phyloP scores from a whole-genome alignment of 2,329 filamentous ascomycete species.

The Colletotrichum sp. region DNA sequence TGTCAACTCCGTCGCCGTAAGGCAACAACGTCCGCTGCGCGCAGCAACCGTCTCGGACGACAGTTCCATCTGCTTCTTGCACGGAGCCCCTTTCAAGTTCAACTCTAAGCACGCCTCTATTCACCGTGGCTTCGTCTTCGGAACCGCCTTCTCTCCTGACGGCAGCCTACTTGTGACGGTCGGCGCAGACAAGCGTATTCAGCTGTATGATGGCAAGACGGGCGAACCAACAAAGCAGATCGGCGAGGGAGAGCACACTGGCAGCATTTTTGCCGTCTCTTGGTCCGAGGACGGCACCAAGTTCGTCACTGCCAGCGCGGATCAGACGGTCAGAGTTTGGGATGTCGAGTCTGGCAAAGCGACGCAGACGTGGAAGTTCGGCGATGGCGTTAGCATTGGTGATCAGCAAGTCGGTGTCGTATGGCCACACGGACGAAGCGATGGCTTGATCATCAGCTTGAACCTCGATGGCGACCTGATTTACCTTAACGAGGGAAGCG shows the following conservation, averaged over 20 bases:
- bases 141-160: conserved; percentile 88
- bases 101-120: conserved; percentile 78
- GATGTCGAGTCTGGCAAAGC: conserved; percentile 81
- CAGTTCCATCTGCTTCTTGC: conserved; percentile 86
- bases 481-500: conserved; percentile 78
- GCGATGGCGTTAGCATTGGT: conserved; percentile 71
- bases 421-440: conserved; percentile 81
- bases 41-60: conserved; percentile 94
- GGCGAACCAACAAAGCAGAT: conserved; percentile 82
- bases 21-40: conserved; percentile 86
- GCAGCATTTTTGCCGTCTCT: conserved; percentile 89
- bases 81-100: conserved; percentile 96
- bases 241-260: conserved; percentile 84
- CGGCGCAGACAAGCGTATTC: conserved; percentile 90
- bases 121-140: conserved; percentile 90
- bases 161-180: conserved; percentile 83
- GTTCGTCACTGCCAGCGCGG: conserved; percentile 90
- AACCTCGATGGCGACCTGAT: conserved; percentile 89
- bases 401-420: conserved; percentile 96
- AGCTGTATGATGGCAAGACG: conserved; percentile 95
- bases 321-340: conserved; percentile 95
- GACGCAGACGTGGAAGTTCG: conserved; percentile 84
- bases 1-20: conserved; percentile 90
- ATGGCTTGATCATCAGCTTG: conserved; percentile 88
- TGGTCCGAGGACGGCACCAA: conserved; percentile 88